Evolutionary conservation across 441 rosid genomes (phyloP).

Genomic region (Adansonia gregorii): DNA sequence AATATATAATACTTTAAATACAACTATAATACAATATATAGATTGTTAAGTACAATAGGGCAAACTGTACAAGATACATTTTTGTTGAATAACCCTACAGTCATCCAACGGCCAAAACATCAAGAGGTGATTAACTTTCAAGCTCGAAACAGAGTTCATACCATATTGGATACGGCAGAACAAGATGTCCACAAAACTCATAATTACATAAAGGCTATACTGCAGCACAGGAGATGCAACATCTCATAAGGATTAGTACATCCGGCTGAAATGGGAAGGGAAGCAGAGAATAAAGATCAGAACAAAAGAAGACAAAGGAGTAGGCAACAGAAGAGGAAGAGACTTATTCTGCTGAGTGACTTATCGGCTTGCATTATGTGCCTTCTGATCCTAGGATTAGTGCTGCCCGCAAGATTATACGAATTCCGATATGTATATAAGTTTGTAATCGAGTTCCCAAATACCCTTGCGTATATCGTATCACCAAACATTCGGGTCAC

Average conservation of each 20-base stretch:
- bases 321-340: conserved; percentile 66
- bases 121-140: not conserved
- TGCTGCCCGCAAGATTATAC: conserved; percentile 52
- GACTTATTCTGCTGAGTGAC: conserved; percentile 68
- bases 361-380: conserved; percentile 71
- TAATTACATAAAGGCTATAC: too few species aligned
- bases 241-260: too few species aligned
- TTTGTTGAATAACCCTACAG: not conserved
- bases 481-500: conserved; percentile 71
- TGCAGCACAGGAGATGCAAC: too few species aligned
- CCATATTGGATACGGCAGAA: too few species aligned
- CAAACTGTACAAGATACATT: not conserved
- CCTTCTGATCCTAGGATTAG: conserved; percentile 72
- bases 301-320: conserved; percentile 70
- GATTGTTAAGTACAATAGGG: too few species aligned
- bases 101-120: not conserved
- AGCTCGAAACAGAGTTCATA: not conserved
- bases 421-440: conserved; percentile 52
- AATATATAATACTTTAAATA: too few species aligned
- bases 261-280: not conserved
- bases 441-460: conserved; percentile 51
- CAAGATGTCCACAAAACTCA: too few species aligned
- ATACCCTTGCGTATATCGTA: conserved; percentile 59
- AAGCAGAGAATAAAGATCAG: conserved; percentile 29
- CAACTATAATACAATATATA: too few species aligned